Conservation (phyloP, 2,329 filamentous ascomycete species). For the Chaetomiaceae sp. region DNA sequence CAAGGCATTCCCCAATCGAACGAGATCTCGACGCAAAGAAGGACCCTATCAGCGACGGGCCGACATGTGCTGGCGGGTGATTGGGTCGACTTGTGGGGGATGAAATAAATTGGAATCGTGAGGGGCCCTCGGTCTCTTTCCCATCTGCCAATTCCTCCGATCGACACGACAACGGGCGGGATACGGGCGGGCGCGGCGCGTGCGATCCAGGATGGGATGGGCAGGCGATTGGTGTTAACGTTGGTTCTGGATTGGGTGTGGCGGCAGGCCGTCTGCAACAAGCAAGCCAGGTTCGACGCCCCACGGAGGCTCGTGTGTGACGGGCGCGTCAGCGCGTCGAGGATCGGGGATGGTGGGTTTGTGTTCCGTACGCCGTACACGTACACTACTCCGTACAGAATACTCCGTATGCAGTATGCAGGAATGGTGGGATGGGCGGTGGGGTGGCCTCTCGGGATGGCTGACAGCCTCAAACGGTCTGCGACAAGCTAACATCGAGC, state of each 20-base stretch:
- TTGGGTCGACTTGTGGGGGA: slow-evolving; percentile 16
- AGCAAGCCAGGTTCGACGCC: slow-evolving; percentile 10
- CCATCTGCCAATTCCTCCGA: slow-evolving; percentile 1
- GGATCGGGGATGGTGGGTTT: neutral
- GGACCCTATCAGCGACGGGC: slow-evolving; percentile 13
- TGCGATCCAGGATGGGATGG: too few relatives aligned
- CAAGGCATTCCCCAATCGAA: neutral
- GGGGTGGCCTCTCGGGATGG: too few relatives aligned
- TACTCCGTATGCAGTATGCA: too few relatives aligned
- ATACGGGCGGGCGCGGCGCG: neutral
- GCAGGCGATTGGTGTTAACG: too few relatives aligned
- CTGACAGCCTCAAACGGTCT: slow-evolving; percentile 14
- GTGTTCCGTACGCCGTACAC: too few relatives aligned
- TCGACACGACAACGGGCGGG: neutral
- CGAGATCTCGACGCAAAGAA: slow-evolving; percentile 1
- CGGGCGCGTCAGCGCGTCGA: slow-evolving; percentile 17
- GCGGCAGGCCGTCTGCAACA: slow-evolving; percentile 1
- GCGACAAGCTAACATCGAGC: neutral
- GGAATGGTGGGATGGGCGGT: too few relatives aligned
- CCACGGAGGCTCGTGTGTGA: neutral
- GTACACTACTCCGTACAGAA: too few relatives aligned
- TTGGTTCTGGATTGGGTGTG: too few relatives aligned
- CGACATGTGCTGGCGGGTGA: slow-evolving; percentile 19
- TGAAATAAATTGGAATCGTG: slow-evolving; percentile 2
- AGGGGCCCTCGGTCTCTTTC: neutral